Conservation (phyloP, 176 grass and related monocot species). For the Lolium rigidum region DNA sequence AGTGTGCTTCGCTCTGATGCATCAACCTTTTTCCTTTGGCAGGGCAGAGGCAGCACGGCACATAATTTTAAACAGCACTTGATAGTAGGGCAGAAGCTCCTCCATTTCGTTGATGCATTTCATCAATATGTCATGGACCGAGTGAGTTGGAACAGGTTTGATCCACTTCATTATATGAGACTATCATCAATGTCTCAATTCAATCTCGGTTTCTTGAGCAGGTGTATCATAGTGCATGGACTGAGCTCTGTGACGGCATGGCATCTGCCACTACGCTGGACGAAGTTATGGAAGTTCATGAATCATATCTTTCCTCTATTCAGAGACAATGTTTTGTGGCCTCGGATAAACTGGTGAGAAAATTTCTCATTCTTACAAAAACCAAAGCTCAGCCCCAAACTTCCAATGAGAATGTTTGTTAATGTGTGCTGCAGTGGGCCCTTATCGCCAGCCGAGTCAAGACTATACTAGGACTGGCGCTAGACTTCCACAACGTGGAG, state of each 20-base stretch:
- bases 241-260: slow-evolving; percentile 87
- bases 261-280: slow-evolving; percentile 75
- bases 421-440: slow-evolving; percentile 59
- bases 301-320: slow-evolving; percentile 87
- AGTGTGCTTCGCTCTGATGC: slow-evolving; percentile 17
- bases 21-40: slow-evolving; percentile 38
- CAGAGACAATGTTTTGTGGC: slow-evolving; percentile 93
- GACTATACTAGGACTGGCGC: slow-evolving; percentile 88
- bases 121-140: slow-evolving; percentile 92
- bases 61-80: slow-evolving; percentile 82
- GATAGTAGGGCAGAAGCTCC: slow-evolving; percentile 93
- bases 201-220: slow-evolving; percentile 42
- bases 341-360: slow-evolving; percentile 82
- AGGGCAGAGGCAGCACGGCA: slow-evolving; percentile 56
- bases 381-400: background rate
- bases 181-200: background rate
- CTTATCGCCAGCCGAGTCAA: slow-evolving; percentile 90
- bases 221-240: slow-evolving; percentile 97
- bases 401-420: background rate
- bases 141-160: slow-evolving; percentile 53
- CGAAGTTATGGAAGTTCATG: slow-evolving; percentile 96
- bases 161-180: background rate
- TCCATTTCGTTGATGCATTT: slow-evolving; percentile 91
- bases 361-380: slow-evolving; percentile 1
- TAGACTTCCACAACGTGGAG: slow-evolving; percentile 84